Evolutionary conservation across 805 yeast species (phyloP).

Genomic region (Barnettozyma salicaria): DNA sequence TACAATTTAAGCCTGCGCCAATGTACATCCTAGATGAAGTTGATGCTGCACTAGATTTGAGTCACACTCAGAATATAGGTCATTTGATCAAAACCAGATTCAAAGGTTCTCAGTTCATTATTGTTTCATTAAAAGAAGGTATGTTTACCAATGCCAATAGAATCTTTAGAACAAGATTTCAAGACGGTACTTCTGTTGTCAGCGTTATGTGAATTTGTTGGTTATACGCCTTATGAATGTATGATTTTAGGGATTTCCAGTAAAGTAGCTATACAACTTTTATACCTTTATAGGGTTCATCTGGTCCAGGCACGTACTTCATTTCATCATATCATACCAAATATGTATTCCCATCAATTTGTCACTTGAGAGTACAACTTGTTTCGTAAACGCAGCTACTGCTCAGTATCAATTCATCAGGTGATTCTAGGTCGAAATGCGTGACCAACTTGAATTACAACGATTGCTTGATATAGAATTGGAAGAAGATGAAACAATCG

Average conservation of each 20-base stretch:
- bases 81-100: slow-evolving; percentile 92
- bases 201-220: slow-evolving; percentile 62
- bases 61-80: slow-evolving; percentile 97
- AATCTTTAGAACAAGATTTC: slow-evolving; percentile 88
- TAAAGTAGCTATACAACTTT: too few species aligned
- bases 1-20: slow-evolving; percentile 97
- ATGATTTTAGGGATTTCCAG: too few species aligned
- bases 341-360: too few species aligned
- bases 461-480: slow-evolving; percentile 8
- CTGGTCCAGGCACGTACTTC: too few species aligned
- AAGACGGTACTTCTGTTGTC: slow-evolving; percentile 94
- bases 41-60: slow-evolving; percentile 95
- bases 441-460: slow-evolving; percentile 1
- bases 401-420: too few species aligned
- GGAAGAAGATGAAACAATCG: slow-evolving; percentile 14
- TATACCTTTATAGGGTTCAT: too few species aligned
- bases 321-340: not conserved
- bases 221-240: not conserved
- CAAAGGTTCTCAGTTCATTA: slow-evolving; percentile 93
- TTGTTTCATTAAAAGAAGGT: slow-evolving; percentile 95
- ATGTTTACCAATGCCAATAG: slow-evolving; percentile 97
- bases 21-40: slow-evolving; percentile 97
- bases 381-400: too few species aligned
- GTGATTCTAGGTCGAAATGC: too few species aligned
- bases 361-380: too few species aligned